Evolutionary conservation across 1,139 yeast genomes (phyloP).

Genomic region (Suhomyces wounanorum): DNA sequence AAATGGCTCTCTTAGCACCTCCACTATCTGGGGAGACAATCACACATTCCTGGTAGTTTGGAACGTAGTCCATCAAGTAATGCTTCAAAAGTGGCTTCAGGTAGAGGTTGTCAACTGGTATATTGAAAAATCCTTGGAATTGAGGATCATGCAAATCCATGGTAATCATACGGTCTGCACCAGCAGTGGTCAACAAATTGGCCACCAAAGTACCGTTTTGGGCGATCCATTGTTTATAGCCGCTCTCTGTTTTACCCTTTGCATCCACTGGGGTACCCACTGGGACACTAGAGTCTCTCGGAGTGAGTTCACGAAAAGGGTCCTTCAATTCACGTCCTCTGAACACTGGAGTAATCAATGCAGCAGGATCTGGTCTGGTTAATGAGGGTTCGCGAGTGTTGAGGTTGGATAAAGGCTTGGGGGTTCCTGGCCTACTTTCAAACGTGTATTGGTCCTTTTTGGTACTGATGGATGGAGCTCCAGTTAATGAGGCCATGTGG

Average conservation of each 20-base stretch:
- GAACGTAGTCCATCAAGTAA: constrained; percentile 72
- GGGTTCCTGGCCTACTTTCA: constrained; percentile 68
- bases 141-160: constrained; percentile 98
- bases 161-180: constrained; percentile 94
- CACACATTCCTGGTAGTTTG: constrained; percentile 75
- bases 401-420: constrained; percentile 39
- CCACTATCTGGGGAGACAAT: constrained; percentile 97
- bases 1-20: constrained; percentile 95
- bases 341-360: background rate
- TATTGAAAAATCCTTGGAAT: constrained; percentile 89
- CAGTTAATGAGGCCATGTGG: constrained; percentile 68
- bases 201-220: constrained; percentile 95
- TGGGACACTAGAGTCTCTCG: constrained; percentile 9
- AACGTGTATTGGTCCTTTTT: constrained; percentile 50
- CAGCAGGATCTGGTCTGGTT: constrained; percentile 3
- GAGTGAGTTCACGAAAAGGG: constrained; percentile 12
- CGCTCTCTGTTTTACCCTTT: constrained; percentile 52
- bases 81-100: constrained; percentile 83
- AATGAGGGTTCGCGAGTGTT: constrained; percentile 1
- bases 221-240: constrained; percentile 93
- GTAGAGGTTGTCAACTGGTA: constrained; percentile 89
- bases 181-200: constrained; percentile 84
- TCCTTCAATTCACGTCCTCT: constrained; percentile 10
- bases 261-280: constrained; percentile 30
- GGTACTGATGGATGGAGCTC: constrained; percentile 46